Evolutionary conservation across 306 rosid species (phyloP), one percentile per base, ranked within the genome.

Genomic region (Begonia loranthoides): DNA sequence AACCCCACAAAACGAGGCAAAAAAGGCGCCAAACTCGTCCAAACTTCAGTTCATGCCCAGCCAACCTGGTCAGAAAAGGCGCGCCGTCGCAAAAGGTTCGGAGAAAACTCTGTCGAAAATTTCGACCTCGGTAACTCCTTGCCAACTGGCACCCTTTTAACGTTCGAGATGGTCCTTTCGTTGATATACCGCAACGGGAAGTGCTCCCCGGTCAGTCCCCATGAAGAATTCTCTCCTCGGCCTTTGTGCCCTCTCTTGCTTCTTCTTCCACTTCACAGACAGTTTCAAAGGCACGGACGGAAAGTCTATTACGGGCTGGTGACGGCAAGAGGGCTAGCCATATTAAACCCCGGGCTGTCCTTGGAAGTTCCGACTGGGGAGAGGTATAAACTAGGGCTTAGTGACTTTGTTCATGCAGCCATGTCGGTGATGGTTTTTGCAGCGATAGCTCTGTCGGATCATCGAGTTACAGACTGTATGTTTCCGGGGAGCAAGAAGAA

Each of bases 81-180:
- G 86, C 1, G 80, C 76, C 2, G 69, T 81, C 17, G 93, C 94
- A 1, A 84, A 84, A 44, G 86, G 96, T 0, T 83, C 84, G 45
- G 93, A 87, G 17, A 87, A 87, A 36, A 84, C 86, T 2, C 71
- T 84, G 13, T 79, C 93, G 0, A 81, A 79, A 16, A 74, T 93
- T 0, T 81, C 94, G 1, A 60, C 81, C 88, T 87, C 0, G 82
- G 75, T 0, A 84, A 87, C 76, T 84, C 84, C 70, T 93, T 87
- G 16, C 96, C 96, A 0, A 84, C 93, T 0, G 93, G 94, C 0
- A 87, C 96, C 8, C 93, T 79, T 17, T 66, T 87, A 0, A 79
- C 94, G 0, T 87, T 84, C 40, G 96, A 87, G 17, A 84, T 81
- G 93, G 77, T 87, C 1, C 94, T 84, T 3, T 93, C 96, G 0